Conservation (phyloP, 2,329 filamentous ascomycete genomes). For the Sporothrix dimorphospora region DNA sequence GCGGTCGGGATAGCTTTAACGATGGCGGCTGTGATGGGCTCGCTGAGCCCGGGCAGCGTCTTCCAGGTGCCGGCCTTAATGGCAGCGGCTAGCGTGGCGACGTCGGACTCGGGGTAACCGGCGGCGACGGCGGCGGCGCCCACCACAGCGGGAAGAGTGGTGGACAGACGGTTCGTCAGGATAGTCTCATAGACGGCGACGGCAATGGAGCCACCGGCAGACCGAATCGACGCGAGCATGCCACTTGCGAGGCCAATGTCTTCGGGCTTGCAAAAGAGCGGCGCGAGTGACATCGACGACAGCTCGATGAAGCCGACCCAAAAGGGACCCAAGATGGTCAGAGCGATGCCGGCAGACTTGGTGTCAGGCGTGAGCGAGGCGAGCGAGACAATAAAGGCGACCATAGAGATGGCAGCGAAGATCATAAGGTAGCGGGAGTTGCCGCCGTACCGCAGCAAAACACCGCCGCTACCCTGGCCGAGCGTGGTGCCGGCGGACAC, state of each 20-base stretch:
- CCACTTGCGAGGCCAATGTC: slow-evolving; percentile 49
- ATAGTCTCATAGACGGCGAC: slow-evolving; percentile 43
- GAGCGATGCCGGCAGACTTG: not conserved
- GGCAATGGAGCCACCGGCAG: slow-evolving; percentile 42
- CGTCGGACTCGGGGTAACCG: slow-evolving; percentile 34
- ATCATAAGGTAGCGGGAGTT: slow-evolving; percentile 45
- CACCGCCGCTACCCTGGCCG: slow-evolving; percentile 31
- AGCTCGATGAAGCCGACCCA: slow-evolving; percentile 35
- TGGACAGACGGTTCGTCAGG: slow-evolving; percentile 41
- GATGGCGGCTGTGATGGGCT: not conserved
- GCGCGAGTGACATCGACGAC: slow-evolving; percentile 42
- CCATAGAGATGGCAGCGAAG: slow-evolving; percentile 44
- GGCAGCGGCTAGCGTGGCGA: slow-evolving; percentile 19
- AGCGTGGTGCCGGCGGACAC: not conserved
- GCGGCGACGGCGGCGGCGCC: slow-evolving; percentile 36
- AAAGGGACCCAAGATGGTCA: slow-evolving; percentile 4
- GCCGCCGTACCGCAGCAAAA: slow-evolving; percentile 42
- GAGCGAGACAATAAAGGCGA: slow-evolving; percentile 40
- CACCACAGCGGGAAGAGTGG: slow-evolving; percentile 37
- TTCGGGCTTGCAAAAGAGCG: slow-evolving; percentile 44
- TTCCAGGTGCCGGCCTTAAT: slow-evolving; percentile 22
- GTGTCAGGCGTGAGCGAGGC: slow-evolving; percentile 1
- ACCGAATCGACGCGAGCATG: slow-evolving; percentile 46
- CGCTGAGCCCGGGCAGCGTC: slow-evolving; percentile 5
- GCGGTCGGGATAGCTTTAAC: not conserved